A percentile compares a stretch with the other conserved stretches of the same genome.
These are phyloP conservation scores for Hemerocallis citrina DNA, from an alignment of 106 monocot species.

Conservation along the genomic window DNA sequence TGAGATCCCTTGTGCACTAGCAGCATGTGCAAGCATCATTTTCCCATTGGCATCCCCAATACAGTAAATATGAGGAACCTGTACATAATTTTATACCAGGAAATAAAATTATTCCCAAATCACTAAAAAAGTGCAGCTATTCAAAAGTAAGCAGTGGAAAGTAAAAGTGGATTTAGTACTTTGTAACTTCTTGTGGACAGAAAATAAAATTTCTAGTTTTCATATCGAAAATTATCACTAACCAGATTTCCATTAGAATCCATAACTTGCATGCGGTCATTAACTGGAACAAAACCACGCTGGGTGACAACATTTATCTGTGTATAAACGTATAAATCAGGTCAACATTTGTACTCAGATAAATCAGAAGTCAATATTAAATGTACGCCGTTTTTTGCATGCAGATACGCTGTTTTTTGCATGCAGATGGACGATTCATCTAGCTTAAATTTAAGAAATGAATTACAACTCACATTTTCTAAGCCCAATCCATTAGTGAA, in stretches of 20 bases:
- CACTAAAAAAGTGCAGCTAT: background rate
- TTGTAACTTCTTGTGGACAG: background rate
- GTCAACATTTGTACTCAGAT: too few species aligned
- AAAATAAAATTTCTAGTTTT: background rate
- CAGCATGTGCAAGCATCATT: constrained; percentile 99
- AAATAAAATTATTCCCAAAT: too few species aligned
- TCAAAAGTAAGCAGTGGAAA: background rate
- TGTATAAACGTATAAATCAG: too few species aligned
- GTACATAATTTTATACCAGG: background rate
- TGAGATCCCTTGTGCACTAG: constrained; percentile 98
- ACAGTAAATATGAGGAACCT: constrained; percentile 93
- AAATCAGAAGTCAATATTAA: background rate
- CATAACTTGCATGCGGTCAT: constrained; percentile 89
- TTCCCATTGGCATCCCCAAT: constrained; percentile 99
- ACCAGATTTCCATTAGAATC: constrained; percentile 76
- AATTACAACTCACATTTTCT: constrained; percentile 57
- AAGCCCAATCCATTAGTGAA: constrained; percentile 96
- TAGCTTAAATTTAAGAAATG: background rate
- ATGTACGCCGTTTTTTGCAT: too few species aligned
- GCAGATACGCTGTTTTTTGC: constrained; percentile 1
- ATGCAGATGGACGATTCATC: background rate
- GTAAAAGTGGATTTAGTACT: background rate
- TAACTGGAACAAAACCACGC: constrained; percentile 95
- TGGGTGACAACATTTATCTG: constrained; percentile 92
- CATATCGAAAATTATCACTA: constrained; percentile 14